Conservation (phyloP, 805 yeast genomes). For the Hanseniaspora valbyensis region DNA sequence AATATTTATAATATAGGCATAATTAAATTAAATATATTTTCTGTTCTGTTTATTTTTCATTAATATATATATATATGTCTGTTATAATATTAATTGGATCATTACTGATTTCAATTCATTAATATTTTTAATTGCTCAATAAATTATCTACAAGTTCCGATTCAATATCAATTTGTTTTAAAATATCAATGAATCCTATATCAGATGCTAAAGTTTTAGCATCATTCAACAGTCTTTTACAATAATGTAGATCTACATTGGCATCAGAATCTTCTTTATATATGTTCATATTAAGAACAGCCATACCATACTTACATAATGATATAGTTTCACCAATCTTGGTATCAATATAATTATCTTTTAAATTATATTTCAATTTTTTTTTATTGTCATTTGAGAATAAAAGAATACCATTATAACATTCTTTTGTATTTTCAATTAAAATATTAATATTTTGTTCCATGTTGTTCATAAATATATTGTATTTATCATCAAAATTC, state of each 20-base stretch:
- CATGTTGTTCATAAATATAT: conserved; percentile 23
- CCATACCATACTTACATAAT: conserved; percentile 73
- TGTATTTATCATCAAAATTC: conserved; percentile 17
- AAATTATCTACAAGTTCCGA: conserved; percentile 38
- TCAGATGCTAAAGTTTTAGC: conserved; percentile 61
- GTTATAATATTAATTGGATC: no score
- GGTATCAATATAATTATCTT: conserved; percentile 30
- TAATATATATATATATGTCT: no score
- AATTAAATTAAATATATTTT: no score
- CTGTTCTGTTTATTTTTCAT: no score
- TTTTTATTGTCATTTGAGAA: conserved; percentile 30
- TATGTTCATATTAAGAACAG: conserved; percentile 59
- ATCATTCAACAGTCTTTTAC: conserved; percentile 53
- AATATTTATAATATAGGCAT: no score
- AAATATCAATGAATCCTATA: conserved; percentile 51
- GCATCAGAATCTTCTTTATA: background rate
- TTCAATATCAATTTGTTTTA: conserved; percentile 56
- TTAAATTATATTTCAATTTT: conserved; percentile 26
- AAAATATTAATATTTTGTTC: conserved; percentile 21
- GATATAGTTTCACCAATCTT: conserved; percentile 58
- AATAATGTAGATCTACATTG: conserved; percentile 40
- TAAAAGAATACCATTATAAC: conserved; percentile 36
- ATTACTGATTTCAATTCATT: no score
- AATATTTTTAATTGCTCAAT: background rate
- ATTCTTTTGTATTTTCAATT: conserved; percentile 29